Evolutionary conservation across 2,329 filamentous ascomycete species (phyloP).

Genomic region (Dactylellina cionopaga): DNA sequence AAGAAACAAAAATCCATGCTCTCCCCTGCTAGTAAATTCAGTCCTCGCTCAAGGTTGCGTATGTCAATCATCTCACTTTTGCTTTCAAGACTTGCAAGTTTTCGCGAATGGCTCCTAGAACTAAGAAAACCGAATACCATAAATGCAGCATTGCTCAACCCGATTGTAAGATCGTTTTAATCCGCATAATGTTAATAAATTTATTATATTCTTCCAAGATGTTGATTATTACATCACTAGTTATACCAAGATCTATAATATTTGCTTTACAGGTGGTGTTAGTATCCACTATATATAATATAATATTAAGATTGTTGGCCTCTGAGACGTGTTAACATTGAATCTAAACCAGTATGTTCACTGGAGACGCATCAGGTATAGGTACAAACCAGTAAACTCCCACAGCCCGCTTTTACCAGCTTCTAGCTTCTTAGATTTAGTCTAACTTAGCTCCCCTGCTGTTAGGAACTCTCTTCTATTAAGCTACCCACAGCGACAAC

Average conservation of each 20-base stretch:
- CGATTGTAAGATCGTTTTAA: no score
- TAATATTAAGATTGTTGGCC: neutral
- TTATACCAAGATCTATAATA: neutral
- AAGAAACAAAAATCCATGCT: neutral
- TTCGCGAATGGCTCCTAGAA: no score
- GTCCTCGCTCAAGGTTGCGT: neutral
- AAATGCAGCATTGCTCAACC: no score
- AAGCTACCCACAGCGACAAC: neutral
- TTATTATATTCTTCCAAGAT: neutral
- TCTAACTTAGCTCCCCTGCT: no score
- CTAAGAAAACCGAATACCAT: no score
- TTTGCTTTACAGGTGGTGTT: neutral
- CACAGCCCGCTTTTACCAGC: neutral
- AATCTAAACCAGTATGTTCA: neutral
- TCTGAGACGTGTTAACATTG: constrained; percentile 1
- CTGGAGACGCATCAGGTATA: neutral
- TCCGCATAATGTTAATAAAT: neutral
- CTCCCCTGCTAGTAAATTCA: neutral
- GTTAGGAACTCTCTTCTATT: neutral
- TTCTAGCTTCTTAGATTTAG: no score
- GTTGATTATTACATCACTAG: neutral
- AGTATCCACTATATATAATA: constrained; percentile 1
- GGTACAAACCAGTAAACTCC: neutral
- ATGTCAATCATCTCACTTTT: no score
- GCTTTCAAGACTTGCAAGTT: no score